Conservation (phyloP, 1,139 yeast genomes). For the Candida sanyaensis region DNA sequence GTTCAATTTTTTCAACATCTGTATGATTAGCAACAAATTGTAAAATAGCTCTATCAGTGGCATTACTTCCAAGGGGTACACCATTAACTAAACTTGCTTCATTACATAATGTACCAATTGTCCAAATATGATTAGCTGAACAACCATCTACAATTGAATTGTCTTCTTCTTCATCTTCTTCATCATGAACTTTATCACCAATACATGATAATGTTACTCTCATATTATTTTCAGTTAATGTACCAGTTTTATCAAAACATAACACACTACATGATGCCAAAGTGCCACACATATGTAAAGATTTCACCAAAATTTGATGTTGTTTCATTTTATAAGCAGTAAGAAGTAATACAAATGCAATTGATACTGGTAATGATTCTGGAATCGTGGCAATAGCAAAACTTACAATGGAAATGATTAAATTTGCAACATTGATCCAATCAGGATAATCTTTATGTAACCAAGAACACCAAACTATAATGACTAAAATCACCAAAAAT, state of each 20-base stretch:
- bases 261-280: constrained; percentile 37
- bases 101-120: constrained; percentile 42
- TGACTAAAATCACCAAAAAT: constrained; percentile 22
- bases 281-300: constrained; percentile 30
- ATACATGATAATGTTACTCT: constrained; percentile 26
- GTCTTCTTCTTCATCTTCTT: constrained; percentile 13
- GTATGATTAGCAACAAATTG: constrained; percentile 32
- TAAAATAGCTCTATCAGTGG: constrained; percentile 50
- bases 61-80: constrained; percentile 39
- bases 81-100: constrained; percentile 25
- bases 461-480: constrained; percentile 51
- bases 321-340: constrained; percentile 33
- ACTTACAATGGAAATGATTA: constrained; percentile 34
- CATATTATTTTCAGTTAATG: constrained; percentile 37
- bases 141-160: constrained; percentile 40
- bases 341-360: constrained; percentile 34
- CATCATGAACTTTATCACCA: constrained; percentile 20
- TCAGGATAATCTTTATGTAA: constrained; percentile 26
- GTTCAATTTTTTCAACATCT: constrained; percentile 10
- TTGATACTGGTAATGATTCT: constrained; percentile 38
- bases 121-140: constrained; percentile 8
- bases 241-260: constrained; percentile 40
- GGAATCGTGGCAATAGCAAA: constrained; percentile 37
- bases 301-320: constrained; percentile 30
- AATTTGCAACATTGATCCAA: constrained; percentile 35